Evolutionary conservation across 129 eudicot species (phyloP), one percentile per base, ranked within the genome.

Genomic region (Apium graveolens): DNA sequence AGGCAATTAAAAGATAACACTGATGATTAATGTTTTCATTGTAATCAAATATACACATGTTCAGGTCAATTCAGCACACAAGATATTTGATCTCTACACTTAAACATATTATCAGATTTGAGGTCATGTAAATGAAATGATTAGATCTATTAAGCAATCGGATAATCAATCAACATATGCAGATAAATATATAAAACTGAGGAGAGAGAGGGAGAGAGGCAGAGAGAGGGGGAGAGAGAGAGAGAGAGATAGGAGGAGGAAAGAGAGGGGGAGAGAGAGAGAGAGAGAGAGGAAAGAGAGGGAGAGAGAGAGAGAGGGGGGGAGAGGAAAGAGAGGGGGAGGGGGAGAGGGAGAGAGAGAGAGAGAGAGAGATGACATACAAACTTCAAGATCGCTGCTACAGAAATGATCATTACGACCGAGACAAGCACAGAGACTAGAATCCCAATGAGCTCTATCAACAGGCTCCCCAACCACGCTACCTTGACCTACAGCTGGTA

Each of bases 331-430:
- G 51, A 1, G 51, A 1, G 20, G 5, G 57, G 7, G n/a, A 18
- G 57, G 18, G 57, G 5, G 62, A 51, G 62, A 20, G 60, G 1
- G 60, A 62, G 31, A 10, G 69, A 62, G 31, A 9, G 69, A 26
- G n/a, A 24, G 27, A 46, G 34, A 55, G 75, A 18, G 46, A 43
- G 46, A 43, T 14, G 32, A 89, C 98, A 87, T 82, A 93, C 98
- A 94, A 84, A 94, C 98, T 94, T 94, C 98, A 77, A 94, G 96
- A 86, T 94, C 98, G 88, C 96, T 91, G 93, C 97, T 85, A 79
- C 91, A 91, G 86, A 94, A 94, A 7, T 91, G 91, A 82, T 94
- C 98, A 32, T 78, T 88, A 48, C 89, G 88, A 12, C 98, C 96
- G 49, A 94, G 87, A 77, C 98, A 91, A 43, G 94, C 87, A 44